These are phyloP conservation scores for Calonectria pseudoturangicola DNA, from an alignment of 2,329 filamentous ascomycete species.

Conservation along the genomic window DNA sequence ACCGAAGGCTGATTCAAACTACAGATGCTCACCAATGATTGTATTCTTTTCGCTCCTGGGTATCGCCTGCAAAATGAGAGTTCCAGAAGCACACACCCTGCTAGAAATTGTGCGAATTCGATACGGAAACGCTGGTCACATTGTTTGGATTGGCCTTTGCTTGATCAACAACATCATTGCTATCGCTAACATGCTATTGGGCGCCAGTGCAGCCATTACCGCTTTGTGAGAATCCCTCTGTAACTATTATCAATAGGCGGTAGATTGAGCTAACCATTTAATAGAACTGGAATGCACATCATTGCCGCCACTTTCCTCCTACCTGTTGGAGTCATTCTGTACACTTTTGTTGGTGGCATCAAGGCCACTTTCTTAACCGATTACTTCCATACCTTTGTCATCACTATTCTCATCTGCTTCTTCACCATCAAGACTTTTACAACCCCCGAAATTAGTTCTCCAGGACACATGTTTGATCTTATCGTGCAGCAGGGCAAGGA, in stretches of 20 bases:
- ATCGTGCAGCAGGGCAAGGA: slow-evolving; percentile 65
- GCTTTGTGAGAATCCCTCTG: slow-evolving; percentile 59
- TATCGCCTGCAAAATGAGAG: slow-evolving; percentile 70
- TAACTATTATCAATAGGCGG: too few species aligned
- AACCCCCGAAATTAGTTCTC: slow-evolving; percentile 67
- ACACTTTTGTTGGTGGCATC: slow-evolving; percentile 64
- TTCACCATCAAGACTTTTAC: slow-evolving; percentile 68
- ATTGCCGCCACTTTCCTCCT: slow-evolving; percentile 69
- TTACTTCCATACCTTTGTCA: slow-evolving; percentile 73
- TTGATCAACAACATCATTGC: slow-evolving; percentile 73
- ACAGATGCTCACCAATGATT: slow-evolving; percentile 70
- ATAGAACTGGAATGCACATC: slow-evolving; percentile 68
- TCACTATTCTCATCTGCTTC: slow-evolving; percentile 71
- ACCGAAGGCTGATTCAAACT: neutral
- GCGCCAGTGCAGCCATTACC: slow-evolving; percentile 59
- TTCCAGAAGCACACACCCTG: slow-evolving; percentile 72
- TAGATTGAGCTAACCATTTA: slow-evolving; percentile 33
- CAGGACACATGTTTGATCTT: slow-evolving; percentile 69
- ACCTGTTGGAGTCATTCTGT: slow-evolving; percentile 62
- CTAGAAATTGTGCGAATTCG: slow-evolving; percentile 72
- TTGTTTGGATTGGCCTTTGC: slow-evolving; percentile 71
- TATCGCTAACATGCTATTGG: slow-evolving; percentile 71
- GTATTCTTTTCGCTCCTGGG: slow-evolving; percentile 72
- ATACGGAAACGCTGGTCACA: slow-evolving; percentile 68
- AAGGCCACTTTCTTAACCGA: slow-evolving; percentile 68